Evolutionary conservation across 2,329 filamentous ascomycete species (phyloP), one percentile per base, ranked within the genome.

Genomic region (Phyllosticta paracitricarpa): DNA sequence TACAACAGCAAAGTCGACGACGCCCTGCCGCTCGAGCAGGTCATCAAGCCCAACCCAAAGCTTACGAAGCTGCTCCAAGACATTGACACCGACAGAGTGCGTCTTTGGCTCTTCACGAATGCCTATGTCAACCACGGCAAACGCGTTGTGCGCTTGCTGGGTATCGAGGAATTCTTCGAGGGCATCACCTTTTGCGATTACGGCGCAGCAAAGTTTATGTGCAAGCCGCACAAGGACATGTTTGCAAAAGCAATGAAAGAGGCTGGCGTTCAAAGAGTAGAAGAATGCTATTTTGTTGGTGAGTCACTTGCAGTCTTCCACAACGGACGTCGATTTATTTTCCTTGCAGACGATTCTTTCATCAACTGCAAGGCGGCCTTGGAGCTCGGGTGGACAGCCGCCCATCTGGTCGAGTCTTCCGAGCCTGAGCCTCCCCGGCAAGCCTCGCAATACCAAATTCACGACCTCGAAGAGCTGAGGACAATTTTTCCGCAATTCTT

Each of bases 121-220:
- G 94, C 95, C 24, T 97, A 99, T 69, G 79, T 95, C 65, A 97
- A 81, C 35, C 94, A 99, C 70, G 94, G 85, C 33, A 86, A 84
- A 69, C 79, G 91, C 52, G 94, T 99, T 0, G 85, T 97, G 12
- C 85, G 82, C 63, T 78, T 99, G 22, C 79, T 99, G 1, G 86
- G 83, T 2, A 79, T 99, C 25, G 91, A 95, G 1, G 90, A 96
- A 71, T 77, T 93, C 26, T 99, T 99, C 70, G 93, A 97, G 65
- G 94, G 94, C 7, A 84, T 97, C 64, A 99, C 94, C 0, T 99
- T 85, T 73, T 99, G 95, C 71, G 90, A 99, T 74, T 99, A 99
- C 75, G 81, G 79, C 10, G 76, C 82, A 17, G 78, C 84, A 52
- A 87, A 84, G 5, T 81, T 99, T 64, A 76, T 95, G 55, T 97